Conservation (phyloP, 805 yeast species). For the Candida berthetii region DNA sequence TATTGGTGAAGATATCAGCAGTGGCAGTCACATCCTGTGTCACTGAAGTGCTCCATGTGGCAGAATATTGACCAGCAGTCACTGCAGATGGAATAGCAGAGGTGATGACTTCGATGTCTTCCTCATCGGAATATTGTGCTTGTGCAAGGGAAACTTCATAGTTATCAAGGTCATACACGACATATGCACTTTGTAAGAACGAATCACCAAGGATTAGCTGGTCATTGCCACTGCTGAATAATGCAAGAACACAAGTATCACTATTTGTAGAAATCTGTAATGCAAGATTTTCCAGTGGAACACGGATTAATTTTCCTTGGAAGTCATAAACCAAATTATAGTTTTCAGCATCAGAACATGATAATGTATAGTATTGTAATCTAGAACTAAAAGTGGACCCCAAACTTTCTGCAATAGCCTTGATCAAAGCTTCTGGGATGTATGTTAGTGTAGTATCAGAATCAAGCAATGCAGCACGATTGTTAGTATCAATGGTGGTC, state of each 20-base stretch:
- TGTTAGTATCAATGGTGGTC: slow-evolving; percentile 9
- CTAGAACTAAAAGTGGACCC: slow-evolving; percentile 36
- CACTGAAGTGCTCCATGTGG: slow-evolving; percentile 23
- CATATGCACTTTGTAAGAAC: slow-evolving; percentile 39
- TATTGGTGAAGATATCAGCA: slow-evolving; percentile 9
- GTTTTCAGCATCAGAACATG: slow-evolving; percentile 31
- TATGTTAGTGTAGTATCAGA: slow-evolving; percentile 39
- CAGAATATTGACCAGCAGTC: slow-evolving; percentile 37
- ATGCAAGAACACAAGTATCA: slow-evolving; percentile 38
- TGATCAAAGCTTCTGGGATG: slow-evolving; percentile 32
- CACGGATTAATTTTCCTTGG: slow-evolving; percentile 49
- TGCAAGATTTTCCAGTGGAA: slow-evolving; percentile 36
- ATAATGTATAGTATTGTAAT: slow-evolving; percentile 39
- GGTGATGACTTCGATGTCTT: slow-evolving; percentile 39
- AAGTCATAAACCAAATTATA: slow-evolving; percentile 40
- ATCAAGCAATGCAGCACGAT: slow-evolving; percentile 34
- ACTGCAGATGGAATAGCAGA: slow-evolving; percentile 45
- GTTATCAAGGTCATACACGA: slow-evolving; percentile 42
- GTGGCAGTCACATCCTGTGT: not conserved
- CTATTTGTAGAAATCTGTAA: slow-evolving; percentile 15
- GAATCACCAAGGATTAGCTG: slow-evolving; percentile 39
- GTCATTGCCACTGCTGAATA: slow-evolving; percentile 28
- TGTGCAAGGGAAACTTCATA: slow-evolving; percentile 37
- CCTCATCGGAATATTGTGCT: slow-evolving; percentile 28
- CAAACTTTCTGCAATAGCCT: slow-evolving; percentile 29